Evolutionary conservation across 768 basidiomycete genomes (phyloP).

Genomic region (Termitomyces sp.): DNA sequence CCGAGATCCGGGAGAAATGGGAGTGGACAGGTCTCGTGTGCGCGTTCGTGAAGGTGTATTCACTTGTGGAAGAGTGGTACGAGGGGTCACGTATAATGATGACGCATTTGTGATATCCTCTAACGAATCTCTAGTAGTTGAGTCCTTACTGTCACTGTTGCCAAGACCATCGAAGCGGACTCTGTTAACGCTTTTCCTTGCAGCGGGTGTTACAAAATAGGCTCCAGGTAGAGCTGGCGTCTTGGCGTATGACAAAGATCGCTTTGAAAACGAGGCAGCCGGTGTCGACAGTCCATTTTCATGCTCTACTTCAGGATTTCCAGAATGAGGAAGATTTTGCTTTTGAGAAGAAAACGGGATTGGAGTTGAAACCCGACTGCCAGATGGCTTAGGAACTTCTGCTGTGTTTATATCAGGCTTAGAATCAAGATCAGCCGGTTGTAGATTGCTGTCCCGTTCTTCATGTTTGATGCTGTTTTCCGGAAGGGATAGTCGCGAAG

Average conservation of each 20-base stretch:
- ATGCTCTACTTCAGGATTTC: slow-evolving; percentile 17
- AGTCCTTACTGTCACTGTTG: slow-evolving; percentile 1
- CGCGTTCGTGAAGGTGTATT: not conserved
- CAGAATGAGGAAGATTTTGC: slow-evolving; percentile 14
- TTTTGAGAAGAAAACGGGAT: slow-evolving; percentile 9
- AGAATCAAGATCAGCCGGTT: not conserved
- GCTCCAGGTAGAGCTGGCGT: slow-evolving; percentile 70
- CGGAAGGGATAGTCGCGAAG: not conserved
- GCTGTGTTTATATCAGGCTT: slow-evolving; percentile 7
- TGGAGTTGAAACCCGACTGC: slow-evolving; percentile 31
- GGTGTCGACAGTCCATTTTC: slow-evolving; percentile 42
- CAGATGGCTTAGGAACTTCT: slow-evolving; percentile 28
- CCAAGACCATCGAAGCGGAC: slow-evolving; percentile 60
- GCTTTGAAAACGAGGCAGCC: slow-evolving; percentile 42
- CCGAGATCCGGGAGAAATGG: slow-evolving; percentile 12
- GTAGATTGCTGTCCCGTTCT: not conserved
- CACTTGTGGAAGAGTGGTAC: not conserved
- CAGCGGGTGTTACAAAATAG: slow-evolving; percentile 55
- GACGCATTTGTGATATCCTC: slow-evolving; percentile 5
- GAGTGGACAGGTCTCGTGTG: slow-evolving; percentile 14
- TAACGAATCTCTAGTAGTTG: slow-evolving; percentile 2
- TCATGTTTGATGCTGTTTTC: not conserved
- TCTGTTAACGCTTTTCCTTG: slow-evolving; percentile 55
- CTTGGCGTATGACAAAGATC: slow-evolving; percentile 37
- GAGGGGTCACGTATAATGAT: not conserved